phyloP scores from a whole-genome alignment of 495 filamentous ascomycete species.

The Aspergillus ostianus region DNA sequence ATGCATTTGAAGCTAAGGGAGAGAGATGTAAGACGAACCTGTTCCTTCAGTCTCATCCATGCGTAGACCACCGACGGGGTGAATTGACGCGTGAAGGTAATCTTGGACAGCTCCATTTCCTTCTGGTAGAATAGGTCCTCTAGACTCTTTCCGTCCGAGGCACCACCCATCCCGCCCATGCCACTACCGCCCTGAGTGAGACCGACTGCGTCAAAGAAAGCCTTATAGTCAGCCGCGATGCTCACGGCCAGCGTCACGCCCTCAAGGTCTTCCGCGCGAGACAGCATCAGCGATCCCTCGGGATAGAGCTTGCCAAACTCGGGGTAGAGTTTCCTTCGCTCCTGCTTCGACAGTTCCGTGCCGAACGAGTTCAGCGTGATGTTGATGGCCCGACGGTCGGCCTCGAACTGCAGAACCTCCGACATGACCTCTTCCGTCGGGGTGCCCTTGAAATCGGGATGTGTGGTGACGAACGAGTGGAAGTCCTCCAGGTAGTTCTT shows the following conservation, averaged over 20 bases:
- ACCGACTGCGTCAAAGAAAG: slow-evolving; percentile 89
- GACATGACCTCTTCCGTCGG: slow-evolving; percentile 92
- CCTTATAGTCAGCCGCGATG: slow-evolving; percentile 86
- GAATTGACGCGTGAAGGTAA: slow-evolving; percentile 94
- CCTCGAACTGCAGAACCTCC: slow-evolving; percentile 94
- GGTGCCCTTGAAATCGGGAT: slow-evolving; percentile 80
- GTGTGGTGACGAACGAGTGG: slow-evolving; percentile 81
- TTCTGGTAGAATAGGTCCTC: slow-evolving; percentile 99
- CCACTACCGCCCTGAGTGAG: slow-evolving; percentile 71
- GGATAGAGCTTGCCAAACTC: slow-evolving; percentile 87
- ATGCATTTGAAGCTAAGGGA: neutral
- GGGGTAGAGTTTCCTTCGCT: slow-evolving; percentile 95
- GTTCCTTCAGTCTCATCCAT: slow-evolving; percentile 96
- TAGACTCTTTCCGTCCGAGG: slow-evolving; percentile 79
- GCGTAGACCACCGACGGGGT: slow-evolving; percentile 93
- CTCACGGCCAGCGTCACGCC: slow-evolving; percentile 90
- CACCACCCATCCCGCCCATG: slow-evolving; percentile 82
- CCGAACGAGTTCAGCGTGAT: slow-evolving; percentile 99
- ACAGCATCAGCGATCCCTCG: slow-evolving; percentile 92
- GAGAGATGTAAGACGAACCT: slow-evolving; percentile 58
- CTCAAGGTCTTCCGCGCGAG: slow-evolving; percentile 92
- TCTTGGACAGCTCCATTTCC: slow-evolving; percentile 97
- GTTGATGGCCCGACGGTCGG: slow-evolving; percentile 94
- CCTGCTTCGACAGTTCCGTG: slow-evolving; percentile 89
- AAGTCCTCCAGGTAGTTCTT: slow-evolving; percentile 99